Percentiles rank a stretch among this genome's conserved stretches.
These are phyloP conservation scores for Linum trigynum DNA, from an alignment of 345 rosid genomes.

Conservation along the genomic window DNA sequence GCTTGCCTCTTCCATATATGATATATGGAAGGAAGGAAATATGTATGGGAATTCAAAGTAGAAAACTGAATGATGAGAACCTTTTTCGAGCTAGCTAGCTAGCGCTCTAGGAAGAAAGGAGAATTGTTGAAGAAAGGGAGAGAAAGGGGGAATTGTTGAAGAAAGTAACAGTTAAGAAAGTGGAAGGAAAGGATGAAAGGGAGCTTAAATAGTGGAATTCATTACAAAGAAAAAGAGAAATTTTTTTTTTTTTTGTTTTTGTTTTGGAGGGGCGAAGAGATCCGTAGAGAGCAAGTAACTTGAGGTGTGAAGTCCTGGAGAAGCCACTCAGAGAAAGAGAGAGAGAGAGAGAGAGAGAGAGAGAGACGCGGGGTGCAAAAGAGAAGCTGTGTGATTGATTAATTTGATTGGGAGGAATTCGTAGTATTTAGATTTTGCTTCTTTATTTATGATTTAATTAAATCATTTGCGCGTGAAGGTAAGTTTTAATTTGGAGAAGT, in stretches of 20 bases:
- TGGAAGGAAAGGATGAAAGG: conserved; percentile 22
- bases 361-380: neutral
- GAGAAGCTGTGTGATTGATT: neutral
- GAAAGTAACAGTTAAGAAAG: conserved; percentile 45
- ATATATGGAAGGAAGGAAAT: too few relatives aligned
- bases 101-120: conserved; percentile 6
- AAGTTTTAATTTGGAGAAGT: neutral
- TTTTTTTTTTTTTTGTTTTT: neutral
- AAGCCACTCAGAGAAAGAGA: conserved; percentile 31
- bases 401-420: neutral
- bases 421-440: too few relatives aligned
- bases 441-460: too few relatives aligned
- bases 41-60: neutral
- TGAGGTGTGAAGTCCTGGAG: conserved; percentile 18
- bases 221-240: neutral
- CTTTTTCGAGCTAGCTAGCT: neutral
- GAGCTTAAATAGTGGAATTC: conserved; percentile 50
- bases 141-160: conserved; percentile 21
- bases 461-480: neutral
- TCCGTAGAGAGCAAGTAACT: conserved; percentile 71
- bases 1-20: conserved; percentile 54
- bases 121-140: neutral
- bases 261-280: conserved; percentile 16
- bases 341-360: conserved; percentile 1
- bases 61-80: neutral